These are phyloP conservation scores for Pistacia integerrima DNA, from an alignment of 345 rosid genomes.

Conservation along the genomic window DNA sequence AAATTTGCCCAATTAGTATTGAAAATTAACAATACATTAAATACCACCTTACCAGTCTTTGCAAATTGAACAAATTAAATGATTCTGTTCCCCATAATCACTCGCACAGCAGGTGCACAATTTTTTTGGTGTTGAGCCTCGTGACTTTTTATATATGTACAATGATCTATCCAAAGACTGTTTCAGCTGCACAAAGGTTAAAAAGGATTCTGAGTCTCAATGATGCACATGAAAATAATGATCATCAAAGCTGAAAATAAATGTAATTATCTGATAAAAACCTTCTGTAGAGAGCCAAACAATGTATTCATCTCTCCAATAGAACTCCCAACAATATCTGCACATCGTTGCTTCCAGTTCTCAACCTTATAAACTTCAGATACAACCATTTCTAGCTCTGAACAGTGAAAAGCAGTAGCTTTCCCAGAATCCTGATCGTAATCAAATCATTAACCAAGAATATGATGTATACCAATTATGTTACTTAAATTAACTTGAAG, in stretches of 20 bases:
- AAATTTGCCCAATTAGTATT: background rate
- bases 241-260: slow-evolving; percentile 1
- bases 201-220: slow-evolving; percentile 11
- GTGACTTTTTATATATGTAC: slow-evolving; percentile 41
- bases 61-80: slow-evolving; percentile 49
- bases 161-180: slow-evolving; percentile 50
- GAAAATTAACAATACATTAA: slow-evolving; percentile 8
- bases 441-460: slow-evolving; percentile 13
- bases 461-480: background rate
- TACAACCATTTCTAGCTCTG: slow-evolving; percentile 49
- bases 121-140: slow-evolving; percentile 25
- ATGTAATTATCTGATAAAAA: slow-evolving; percentile 18
- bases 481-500: too few relatives aligned
- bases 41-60: slow-evolving; percentile 56
- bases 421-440: slow-evolving; percentile 52
- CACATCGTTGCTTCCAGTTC: slow-evolving; percentile 54
- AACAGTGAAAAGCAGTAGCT: slow-evolving; percentile 50
- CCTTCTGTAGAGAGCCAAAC: slow-evolving; percentile 51
- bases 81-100: slow-evolving; percentile 32
- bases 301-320: slow-evolving; percentile 34
- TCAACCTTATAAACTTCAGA: slow-evolving; percentile 59
- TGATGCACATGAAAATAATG: background rate
- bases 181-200: slow-evolving; percentile 44
- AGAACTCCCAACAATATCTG: slow-evolving; percentile 32
- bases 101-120: slow-evolving; percentile 45